A percentile compares a stretch with the other conserved stretches of the same genome.
Conservation (phyloP, 306 rosid species). For the Pyrus communis region DNA sequence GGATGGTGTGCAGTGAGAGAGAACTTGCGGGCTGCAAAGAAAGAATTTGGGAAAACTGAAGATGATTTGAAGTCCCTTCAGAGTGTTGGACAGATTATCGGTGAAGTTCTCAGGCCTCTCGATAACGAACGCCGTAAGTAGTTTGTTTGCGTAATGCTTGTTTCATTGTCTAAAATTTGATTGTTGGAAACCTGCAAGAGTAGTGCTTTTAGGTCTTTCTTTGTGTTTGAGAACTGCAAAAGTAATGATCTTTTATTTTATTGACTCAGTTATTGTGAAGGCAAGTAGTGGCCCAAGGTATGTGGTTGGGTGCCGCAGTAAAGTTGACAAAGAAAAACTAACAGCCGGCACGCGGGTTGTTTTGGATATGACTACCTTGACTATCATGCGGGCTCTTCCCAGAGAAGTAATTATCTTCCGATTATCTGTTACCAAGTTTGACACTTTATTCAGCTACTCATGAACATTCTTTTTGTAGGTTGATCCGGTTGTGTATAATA, state of each 20-base stretch:
- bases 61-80: conserved; percentile 97
- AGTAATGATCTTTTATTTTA: conserved; percentile 7
- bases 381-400: conserved; percentile 95
- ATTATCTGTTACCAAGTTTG: not conserved
- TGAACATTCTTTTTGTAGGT: conserved; percentile 46
- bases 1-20: conserved; percentile 60
- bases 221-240: not conserved
- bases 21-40: conserved; percentile 63
- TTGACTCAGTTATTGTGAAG: conserved; percentile 78
- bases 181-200: not conserved
- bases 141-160: not conserved
- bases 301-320: conserved; percentile 91
- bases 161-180: not conserved
- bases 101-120: conserved; percentile 95
- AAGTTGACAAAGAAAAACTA: conserved; percentile 85
- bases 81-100: conserved; percentile 88
- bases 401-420: conserved; percentile 54
- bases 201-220: not conserved
- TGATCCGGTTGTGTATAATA: conserved; percentile 87
- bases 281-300: conserved; percentile 93
- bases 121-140: conserved; percentile 81
- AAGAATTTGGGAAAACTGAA: conserved; percentile 91
- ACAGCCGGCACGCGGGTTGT: conserved; percentile 89
- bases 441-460: not conserved
- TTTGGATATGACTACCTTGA: conserved; percentile 90